Base-by-base conservation (phyloP, 345 rosid species). In the Linum tenue region DNA sequence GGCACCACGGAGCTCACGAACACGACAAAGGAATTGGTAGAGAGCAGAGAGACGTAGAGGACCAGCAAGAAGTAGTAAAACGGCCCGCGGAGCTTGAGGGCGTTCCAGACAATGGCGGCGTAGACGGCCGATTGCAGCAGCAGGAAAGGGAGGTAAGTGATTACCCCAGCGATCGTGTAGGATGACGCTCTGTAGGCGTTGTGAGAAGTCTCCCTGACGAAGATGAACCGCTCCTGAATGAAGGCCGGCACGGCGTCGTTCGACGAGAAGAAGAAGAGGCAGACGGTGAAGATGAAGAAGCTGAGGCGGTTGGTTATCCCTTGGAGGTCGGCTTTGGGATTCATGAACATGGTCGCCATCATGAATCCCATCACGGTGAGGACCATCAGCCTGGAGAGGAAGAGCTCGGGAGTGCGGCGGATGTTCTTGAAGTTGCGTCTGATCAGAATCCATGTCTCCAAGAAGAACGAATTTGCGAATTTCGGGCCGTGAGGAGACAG, bases 271-370 rank as follows among this genome's bases (percentile, higher is more conserved):
- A 86, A 86, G 79, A 86, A 86, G 62, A 84, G 67, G 48, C 92
- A 79, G 59, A 79, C 83, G 0, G 86, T 84, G 81, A 86, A 86
- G 75, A 86, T 82, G 68, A 86, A 73, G 72, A 86, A 86, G 62
- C 85, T 77, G 8, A 86, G 81, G 14, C 78, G 84, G 63, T 86
- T 72, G 3, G 88, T 82, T 77, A 86, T 80, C 48, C 88, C 92
- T 62, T 86, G 86, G 43, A 60, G 7, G 65, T 64, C 59, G 0
- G n/a, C 9, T 63, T 69, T 75, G 0, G 92, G 92, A 9, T 72
- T 75, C 69, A 41, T 37, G 86, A 86, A 86, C 92, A 86, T 84
- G 4, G 92, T 84, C 37, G 89, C 88, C 92, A 86, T 86, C 88
- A 86, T 79, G 43, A 82, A 0, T 5, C 92, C 92, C 92, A 86